Base-by-base conservation (phyloP, 805 yeast genomes). In the Schwanniomyces polymorphus region DNA sequence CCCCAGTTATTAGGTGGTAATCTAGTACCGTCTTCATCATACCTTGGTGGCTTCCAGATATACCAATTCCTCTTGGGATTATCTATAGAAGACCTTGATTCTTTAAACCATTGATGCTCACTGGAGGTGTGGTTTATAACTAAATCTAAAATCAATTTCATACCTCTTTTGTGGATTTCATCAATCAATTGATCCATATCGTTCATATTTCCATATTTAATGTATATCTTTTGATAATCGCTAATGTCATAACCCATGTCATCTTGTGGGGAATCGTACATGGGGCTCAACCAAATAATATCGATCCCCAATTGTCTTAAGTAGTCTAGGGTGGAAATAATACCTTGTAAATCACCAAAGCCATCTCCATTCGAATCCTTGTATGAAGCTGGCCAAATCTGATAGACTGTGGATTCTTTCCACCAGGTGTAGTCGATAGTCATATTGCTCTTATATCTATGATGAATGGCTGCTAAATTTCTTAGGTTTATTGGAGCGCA, bases 211-310 rank as follows among this genome's bases (percentile, higher is more conserved):
- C 86, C 86, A 60, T 78, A 81, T 48, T 68, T 66, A 12, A 78
- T 75, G 60, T 80, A 74, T 33, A 81, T 72, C 21, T 62, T 71
- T 59, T 78, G 73, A 63, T 81, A 81, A 61, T 81, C 75, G 14
- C 79, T 63, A 56, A 81, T 78, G 54, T 81, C 85, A 58, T 81
- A 81, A 4, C 86, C 86, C 85, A 81, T 81, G 58, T 81, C 86
- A 43, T 74, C 78, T 58, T 78, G 81, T 5, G 85, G 85, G 2
- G 82, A 76, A 51, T 77, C 81, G 63, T 71, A 80, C 68, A 78
- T 76, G 16, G 85, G 86, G 18, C 79, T 76, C 44, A 81, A 59
- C 86, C 85, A 81, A 34, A 81, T 63, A 11, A 76, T 74, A 48
- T 79, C 82, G 14, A 69, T 69, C 2, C 83, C 84, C 33, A 80